Conservation (phyloP, 345 rosid genomes). For the Salix exigua region DNA sequence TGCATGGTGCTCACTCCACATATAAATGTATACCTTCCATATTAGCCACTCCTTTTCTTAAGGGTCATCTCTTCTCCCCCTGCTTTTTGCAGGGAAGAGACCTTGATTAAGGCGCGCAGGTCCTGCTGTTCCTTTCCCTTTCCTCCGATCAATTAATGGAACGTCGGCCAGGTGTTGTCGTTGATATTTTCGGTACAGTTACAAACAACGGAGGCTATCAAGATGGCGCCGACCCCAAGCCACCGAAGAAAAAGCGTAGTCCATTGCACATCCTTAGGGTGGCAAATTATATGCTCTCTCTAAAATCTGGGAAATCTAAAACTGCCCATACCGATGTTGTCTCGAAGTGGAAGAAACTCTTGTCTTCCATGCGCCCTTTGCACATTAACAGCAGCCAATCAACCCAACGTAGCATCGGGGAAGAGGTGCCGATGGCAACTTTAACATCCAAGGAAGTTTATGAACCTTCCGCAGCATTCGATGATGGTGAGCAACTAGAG, state of each 20-base stretch:
- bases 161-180: conserved; percentile 2
- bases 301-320: conserved; percentile 32
- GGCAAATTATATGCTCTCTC: conserved; percentile 41
- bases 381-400: conserved; percentile 4
- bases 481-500: conserved; percentile 17
- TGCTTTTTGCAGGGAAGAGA: conserved; percentile 14
- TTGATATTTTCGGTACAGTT: background rate
- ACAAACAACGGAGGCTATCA: background rate
- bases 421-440: background rate
- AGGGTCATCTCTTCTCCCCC: background rate
- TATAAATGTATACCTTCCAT: background rate
- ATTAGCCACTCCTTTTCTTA: background rate
- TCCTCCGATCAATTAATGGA: conserved; percentile 13
- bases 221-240: background rate
- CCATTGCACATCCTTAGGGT: conserved; percentile 43
- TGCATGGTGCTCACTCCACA: background rate
- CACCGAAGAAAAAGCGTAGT: conserved; percentile 39
- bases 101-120: background rate
- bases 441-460: background rate
- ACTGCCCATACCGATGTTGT: conserved; percentile 15
- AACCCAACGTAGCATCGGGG: background rate
- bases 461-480: background rate
- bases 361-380: conserved; percentile 25
- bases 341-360: conserved; percentile 13
- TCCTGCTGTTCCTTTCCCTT: background rate